Evolutionary conservation across 495 filamentous ascomycete genomes (phyloP).

Genomic region (Tuber indicum): DNA sequence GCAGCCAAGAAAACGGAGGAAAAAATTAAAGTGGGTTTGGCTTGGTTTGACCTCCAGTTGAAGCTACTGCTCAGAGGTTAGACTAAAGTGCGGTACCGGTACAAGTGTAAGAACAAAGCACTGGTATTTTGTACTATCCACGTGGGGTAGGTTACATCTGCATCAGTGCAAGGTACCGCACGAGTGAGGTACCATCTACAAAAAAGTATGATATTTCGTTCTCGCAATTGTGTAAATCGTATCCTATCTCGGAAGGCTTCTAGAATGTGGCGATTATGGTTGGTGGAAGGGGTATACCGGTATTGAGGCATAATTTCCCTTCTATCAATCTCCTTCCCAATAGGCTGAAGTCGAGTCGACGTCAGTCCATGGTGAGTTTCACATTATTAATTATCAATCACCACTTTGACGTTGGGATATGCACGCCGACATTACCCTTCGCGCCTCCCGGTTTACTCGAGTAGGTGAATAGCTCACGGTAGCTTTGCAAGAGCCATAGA

Average conservation of each 20-base stretch:
- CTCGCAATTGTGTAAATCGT: neutral
- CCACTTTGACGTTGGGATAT: neutral
- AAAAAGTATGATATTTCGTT: neutral
- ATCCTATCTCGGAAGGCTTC: constrained; percentile 1
- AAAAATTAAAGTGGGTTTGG: neutral
- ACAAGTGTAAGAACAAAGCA: neutral
- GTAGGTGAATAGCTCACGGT: neutral
- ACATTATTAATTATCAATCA: neutral
- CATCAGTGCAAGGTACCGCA: neutral
- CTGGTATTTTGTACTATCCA: neutral
- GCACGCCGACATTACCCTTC: neutral
- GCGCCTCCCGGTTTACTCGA: neutral
- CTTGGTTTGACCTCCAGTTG: neutral
- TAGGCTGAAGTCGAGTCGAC: neutral
- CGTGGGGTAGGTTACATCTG: neutral
- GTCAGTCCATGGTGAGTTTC: neutral
- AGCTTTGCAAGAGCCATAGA: neutral
- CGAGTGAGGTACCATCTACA: neutral
- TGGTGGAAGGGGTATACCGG: neutral
- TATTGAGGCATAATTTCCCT: neutral
- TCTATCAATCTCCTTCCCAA: neutral
- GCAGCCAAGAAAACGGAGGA: neutral
- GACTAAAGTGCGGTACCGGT: neutral
- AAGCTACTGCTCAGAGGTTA: neutral
- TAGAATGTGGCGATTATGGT: neutral